Percentiles rank a stretch among this genome's conserved stretches.
These are phyloP conservation scores for Pseudotulostoma volvatum DNA, from an alignment of 495 filamentous ascomycete genomes.

Conservation along the genomic window DNA sequence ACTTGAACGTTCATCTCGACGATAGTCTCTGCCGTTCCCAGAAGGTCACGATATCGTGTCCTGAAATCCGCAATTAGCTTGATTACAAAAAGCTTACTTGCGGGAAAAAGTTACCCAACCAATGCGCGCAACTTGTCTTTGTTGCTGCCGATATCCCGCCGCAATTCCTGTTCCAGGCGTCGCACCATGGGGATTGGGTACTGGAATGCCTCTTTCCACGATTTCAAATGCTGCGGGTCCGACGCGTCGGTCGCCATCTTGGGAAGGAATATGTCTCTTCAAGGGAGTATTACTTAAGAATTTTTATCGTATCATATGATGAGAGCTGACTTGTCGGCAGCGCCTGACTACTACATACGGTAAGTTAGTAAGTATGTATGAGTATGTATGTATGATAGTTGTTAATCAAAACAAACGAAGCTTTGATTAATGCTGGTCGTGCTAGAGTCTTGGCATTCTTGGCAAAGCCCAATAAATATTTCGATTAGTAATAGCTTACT, in stretches of 20 bases:
- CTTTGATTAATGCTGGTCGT: no score
- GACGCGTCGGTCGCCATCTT: conserved; percentile 41
- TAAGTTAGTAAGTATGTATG: no score
- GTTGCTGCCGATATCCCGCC: conserved; percentile 56
- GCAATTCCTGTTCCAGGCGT: conserved; percentile 46
- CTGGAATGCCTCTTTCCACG: conserved; percentile 54
- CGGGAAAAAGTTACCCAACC: conserved; percentile 45
- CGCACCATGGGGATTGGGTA: conserved; percentile 47
- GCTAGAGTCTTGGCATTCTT: no score
- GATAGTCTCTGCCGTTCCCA: conserved; percentile 85
- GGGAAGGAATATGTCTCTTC: no score
- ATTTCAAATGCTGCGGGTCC: conserved; percentile 40
- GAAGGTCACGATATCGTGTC: conserved; percentile 80
- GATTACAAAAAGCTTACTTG: neutral
- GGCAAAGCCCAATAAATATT: no score
- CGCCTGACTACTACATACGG: no score
- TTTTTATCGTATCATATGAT: no score
- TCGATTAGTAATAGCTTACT: no score
- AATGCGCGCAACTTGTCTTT: conserved; percentile 75
- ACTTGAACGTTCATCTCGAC: conserved; percentile 74
- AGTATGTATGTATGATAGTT: no score
- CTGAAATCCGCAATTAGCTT: conserved; percentile 18
- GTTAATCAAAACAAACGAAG: no score
- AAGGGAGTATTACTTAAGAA: no score
- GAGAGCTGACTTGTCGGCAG: no score